Evolutionary conservation across 768 basidiomycete genomes (phyloP).

Genomic region (Mycena filopes): DNA sequence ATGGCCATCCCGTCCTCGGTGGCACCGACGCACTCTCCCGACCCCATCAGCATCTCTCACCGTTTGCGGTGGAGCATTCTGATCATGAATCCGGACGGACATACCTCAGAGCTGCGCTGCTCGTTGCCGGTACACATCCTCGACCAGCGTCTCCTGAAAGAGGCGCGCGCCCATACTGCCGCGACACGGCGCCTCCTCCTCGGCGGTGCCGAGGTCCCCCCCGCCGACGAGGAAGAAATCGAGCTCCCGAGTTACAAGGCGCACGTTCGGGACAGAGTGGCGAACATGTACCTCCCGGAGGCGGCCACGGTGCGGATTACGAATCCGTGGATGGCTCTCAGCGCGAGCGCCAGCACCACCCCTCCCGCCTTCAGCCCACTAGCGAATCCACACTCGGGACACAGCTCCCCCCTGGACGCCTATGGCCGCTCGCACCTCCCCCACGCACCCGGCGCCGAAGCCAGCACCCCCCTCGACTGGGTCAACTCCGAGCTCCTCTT

Average conservation of each 20-base stretch:
- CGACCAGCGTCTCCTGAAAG: conserved; percentile 75
- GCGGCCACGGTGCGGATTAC: conserved; percentile 68
- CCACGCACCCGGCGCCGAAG: conserved; percentile 55
- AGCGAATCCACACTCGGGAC: conserved; percentile 42
- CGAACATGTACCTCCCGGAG: conserved; percentile 78
- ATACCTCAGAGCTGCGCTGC: conserved; percentile 94
- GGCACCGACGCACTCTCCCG: conserved; percentile 78
- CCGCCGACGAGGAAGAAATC: conserved; percentile 65
- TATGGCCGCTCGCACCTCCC: conserved; percentile 55
- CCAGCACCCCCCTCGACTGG: conserved; percentile 72
- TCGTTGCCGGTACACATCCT: conserved; percentile 91
- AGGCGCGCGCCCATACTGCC: conserved; percentile 79
- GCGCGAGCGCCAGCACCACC: conserved; percentile 50
- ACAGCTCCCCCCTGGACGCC: conserved; percentile 52
- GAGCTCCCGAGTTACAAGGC: conserved; percentile 91
- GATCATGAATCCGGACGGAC: conserved; percentile 89
- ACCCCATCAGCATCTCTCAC: conserved; percentile 82
- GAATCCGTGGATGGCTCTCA: conserved; percentile 65
- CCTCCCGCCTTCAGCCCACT: conserved; percentile 31
- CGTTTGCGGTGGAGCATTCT: conserved; percentile 84
- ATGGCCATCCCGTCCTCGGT: conserved; percentile 67
- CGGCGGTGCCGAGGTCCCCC: conserved; percentile 48
- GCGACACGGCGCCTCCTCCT: conserved; percentile 79
- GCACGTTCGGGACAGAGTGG: conserved; percentile 91
- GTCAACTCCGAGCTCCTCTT: conserved; percentile 87